Percentiles rank a stretch among this genome's conserved stretches.
Evolutionary conservation across 768 basidiomycete species (phyloP).

Genomic region (Lactarius sp.): DNA sequence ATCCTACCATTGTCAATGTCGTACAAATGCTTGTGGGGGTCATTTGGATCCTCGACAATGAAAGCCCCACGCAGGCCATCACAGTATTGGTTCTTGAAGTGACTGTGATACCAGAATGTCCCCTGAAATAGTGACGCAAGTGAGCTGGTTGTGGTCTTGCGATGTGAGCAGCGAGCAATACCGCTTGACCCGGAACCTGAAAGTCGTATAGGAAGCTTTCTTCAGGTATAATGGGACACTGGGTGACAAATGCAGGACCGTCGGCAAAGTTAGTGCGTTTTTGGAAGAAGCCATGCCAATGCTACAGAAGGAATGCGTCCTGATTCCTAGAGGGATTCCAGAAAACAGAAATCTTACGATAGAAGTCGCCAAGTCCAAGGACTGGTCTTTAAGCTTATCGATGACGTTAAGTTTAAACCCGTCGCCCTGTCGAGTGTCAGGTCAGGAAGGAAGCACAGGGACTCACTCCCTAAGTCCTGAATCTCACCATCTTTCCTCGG

Average conservation of each 20-base stretch:
- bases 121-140: not conserved
- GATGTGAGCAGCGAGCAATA: not conserved
- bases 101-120: slow-evolving; percentile 32
- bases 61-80: slow-evolving; percentile 40
- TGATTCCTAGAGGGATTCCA: no score
- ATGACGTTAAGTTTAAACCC: slow-evolving; percentile 5
- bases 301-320: slow-evolving; percentile 9
- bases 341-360: slow-evolving; percentile 9
- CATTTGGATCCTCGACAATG: slow-evolving; percentile 40
- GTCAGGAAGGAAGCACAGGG: not conserved
- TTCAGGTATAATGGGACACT: slow-evolving; percentile 27
- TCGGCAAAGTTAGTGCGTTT: slow-evolving; percentile 19
- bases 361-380: slow-evolving; percentile 16
- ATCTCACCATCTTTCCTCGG: slow-evolving; percentile 1
- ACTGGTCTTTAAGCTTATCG: not conserved
- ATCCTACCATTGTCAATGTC: slow-evolving; percentile 38
- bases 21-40: slow-evolving; percentile 36
- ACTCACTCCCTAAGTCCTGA: not conserved
- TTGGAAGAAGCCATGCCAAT: slow-evolving; percentile 30
- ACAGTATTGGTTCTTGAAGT: slow-evolving; percentile 30
- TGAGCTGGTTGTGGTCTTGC: not conserved
- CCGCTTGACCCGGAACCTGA: slow-evolving; percentile 15
- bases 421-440: not conserved
- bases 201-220: slow-evolving; percentile 22
- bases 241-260: slow-evolving; percentile 23